Percentiles rank a stretch among this genome's conserved stretches.
Conservation (phyloP, 495 filamentous ascomycete genomes). For the Podospora comata region DNA sequence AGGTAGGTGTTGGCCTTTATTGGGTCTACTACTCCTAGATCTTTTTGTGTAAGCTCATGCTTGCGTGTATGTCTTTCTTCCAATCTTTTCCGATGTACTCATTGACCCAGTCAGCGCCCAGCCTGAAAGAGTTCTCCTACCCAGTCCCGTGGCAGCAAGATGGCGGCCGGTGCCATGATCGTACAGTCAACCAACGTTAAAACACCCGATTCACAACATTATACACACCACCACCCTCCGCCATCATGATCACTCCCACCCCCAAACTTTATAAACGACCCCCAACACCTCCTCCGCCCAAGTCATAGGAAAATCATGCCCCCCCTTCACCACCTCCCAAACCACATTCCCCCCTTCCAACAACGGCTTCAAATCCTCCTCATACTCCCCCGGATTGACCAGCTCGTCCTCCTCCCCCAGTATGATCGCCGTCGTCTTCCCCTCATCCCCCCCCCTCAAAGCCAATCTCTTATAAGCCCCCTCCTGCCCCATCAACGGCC, state of each 20-base stretch:
- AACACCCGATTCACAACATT: too few species aligned
- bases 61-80: too few species aligned
- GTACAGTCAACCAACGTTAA: too few species aligned
- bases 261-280: slow-evolving; percentile 44
- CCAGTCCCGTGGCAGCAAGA: too few species aligned
- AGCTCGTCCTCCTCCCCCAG: slow-evolving; percentile 49
- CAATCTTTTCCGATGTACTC: too few species aligned
- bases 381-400: slow-evolving; percentile 41
- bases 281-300: slow-evolving; percentile 36
- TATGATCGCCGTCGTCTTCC: slow-evolving; percentile 48
- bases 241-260: slow-evolving; percentile 2
- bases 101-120: too few species aligned
- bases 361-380: slow-evolving; percentile 37
- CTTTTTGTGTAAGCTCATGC: too few species aligned
- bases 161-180: too few species aligned
- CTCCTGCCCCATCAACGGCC: slow-evolving; percentile 49
- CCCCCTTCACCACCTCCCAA: slow-evolving; percentile 44
- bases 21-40: too few species aligned
- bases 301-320: slow-evolving; percentile 54
- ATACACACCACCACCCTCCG: too few species aligned
- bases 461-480: slow-evolving; percentile 48
- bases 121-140: too few species aligned
- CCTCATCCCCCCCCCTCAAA: slow-evolving; percentile 34
- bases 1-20: too few species aligned
- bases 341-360: slow-evolving; percentile 38